Base-by-base conservation (phyloP, 495 filamentous ascomycete genomes). In the Penicillium cinerascens region DNA sequence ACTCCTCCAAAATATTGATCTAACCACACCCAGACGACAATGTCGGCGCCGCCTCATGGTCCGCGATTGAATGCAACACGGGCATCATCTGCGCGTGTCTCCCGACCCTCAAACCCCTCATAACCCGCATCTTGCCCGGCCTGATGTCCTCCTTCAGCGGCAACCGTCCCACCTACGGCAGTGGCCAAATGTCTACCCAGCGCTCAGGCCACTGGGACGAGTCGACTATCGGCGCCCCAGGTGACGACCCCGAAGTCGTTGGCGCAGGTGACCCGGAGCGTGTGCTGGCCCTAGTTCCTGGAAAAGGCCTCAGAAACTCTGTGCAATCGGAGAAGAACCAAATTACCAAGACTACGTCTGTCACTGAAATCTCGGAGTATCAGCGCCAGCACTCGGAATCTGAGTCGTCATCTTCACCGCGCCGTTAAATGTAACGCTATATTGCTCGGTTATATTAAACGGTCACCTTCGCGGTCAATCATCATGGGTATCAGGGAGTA, bases 11-110 rank as follows among this genome's bases (percentile, higher is more conserved):
- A 29, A 39, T 21, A 36, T 21, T 27, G n/a, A n/a, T 18, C 42
- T 47, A 57, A 60, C 48, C 16, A 40, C 15, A 23, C 41, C 39
- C 40, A 76, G 74, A 72, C 61, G 77, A 84, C 54, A 83, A 81
- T 59, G 75, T 83, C 39, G 74, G 76, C 42, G 75, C 78, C 1
- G 82, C 81, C 0, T 78, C 76, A 50, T 97, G 91, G 91, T 91
- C 87, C 26, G 86, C 87, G n/a, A 79, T 97, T 48, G 92, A 96
- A 73, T 90, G 93, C 68, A 91, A 95, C 63, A 77, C 75, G 0
- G 83, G 89, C n/a, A 93, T 96, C 58, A 86, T 91, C 54, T 92
- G 88, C 59, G 91, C 87, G 46, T 96, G 89, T 60, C 82, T 95
- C 15, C 92, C 92, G 9, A 92, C 87, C 1, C 72, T 96, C 25